Evolutionary conservation across 176 grass and related monocot genomes (phyloP).

Genomic region (Oryza officinalis): DNA sequence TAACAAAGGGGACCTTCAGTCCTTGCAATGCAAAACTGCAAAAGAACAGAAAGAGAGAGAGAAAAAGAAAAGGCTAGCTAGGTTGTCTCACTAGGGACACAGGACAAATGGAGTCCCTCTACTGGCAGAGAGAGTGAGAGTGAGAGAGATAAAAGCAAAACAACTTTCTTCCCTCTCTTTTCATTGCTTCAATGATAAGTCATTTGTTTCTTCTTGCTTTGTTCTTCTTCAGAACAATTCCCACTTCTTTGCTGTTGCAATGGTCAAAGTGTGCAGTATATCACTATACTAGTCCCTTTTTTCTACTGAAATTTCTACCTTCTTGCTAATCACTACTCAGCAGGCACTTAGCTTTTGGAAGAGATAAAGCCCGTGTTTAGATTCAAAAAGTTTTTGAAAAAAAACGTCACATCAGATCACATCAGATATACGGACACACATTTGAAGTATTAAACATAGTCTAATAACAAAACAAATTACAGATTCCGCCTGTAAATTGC

Average conservation of each 20-base stretch:
- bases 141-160: background rate
- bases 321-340: background rate
- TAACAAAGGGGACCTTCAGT: constrained; percentile 17
- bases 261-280: background rate
- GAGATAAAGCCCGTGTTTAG: too few species aligned
- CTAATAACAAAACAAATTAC: too few species aligned
- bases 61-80: constrained; percentile 42
- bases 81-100: constrained; percentile 64
- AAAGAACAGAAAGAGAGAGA: constrained; percentile 25
- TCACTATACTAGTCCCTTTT: background rate
- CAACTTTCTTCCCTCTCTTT: constrained; percentile 36
- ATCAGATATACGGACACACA: too few species aligned
- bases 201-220: constrained; percentile 28
- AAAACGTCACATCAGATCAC: too few species aligned
- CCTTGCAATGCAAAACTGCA: constrained; percentile 38
- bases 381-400: too few species aligned
- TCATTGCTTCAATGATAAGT: constrained; percentile 54
- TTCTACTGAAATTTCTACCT: background rate
- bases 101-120: constrained; percentile 42
- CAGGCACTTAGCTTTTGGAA: background rate
- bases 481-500: too few species aligned
- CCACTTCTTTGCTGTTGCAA: background rate
- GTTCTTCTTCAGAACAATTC: background rate
- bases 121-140: background rate
- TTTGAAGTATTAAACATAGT: too few species aligned